Conservation (phyloP, 2,329 filamentous ascomycete genomes). For the Ceratocystis smalleyi region DNA sequence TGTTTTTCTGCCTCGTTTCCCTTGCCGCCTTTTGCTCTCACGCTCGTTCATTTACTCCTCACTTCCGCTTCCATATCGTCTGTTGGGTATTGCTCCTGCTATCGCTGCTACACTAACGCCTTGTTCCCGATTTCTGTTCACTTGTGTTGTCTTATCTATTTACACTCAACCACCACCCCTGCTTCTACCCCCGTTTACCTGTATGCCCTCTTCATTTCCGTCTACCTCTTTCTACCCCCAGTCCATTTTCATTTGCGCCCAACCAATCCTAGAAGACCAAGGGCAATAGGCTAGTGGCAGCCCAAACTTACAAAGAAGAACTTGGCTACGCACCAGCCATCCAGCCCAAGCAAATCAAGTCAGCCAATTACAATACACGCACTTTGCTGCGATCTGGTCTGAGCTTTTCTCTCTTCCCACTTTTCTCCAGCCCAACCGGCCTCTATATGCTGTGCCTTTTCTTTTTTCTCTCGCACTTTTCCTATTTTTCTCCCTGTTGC, state of each 20-base stretch:
- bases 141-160: not conserved
- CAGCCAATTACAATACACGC: not conserved
- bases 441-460: not conserved
- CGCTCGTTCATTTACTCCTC: not conserved
- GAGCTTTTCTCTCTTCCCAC: not conserved
- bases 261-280: conserved; percentile 7
- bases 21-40: not conserved
- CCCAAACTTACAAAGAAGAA: conserved; percentile 8
- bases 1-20: not conserved
- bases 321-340: not conserved
- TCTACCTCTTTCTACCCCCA: not conserved
- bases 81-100: not conserved
- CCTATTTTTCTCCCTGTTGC: no score
- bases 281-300: conserved; percentile 9
- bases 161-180: not conserved
- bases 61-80: not conserved
- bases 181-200: not conserved
- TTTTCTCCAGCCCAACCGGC: conserved; percentile 3
- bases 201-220: not conserved
- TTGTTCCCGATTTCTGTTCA: not conserved
- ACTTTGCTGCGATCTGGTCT: not conserved
- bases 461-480: not conserved
- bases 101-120: not conserved
- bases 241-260: conserved; percentile 12
- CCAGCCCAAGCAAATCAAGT: not conserved